Evolutionary conservation across 176 grass and related monocot genomes (phyloP).

Genomic region (Aegilops tauschii): DNA sequence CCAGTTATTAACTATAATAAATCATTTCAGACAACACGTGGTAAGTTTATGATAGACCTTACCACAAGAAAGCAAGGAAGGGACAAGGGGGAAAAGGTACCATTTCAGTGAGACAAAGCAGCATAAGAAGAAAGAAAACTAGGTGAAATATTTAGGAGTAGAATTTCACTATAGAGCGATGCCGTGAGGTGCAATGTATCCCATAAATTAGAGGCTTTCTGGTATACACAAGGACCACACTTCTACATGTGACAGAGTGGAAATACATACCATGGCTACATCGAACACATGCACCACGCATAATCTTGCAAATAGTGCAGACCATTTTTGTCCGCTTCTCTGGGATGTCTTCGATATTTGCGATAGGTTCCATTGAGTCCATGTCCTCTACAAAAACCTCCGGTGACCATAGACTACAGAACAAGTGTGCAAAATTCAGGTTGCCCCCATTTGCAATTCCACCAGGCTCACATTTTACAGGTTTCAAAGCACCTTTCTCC

Average conservation of each 20-base stretch:
- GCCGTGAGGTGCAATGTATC: neutral
- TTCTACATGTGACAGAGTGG: neutral
- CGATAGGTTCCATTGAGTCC: conserved; percentile 71
- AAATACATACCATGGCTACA: conserved; percentile 96
- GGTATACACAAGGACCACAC: neutral
- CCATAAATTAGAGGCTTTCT: neutral
- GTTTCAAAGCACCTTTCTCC: conserved; percentile 82
- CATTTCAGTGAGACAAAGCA: neutral
- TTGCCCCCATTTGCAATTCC: conserved; percentile 22
- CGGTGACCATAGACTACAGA: conserved; percentile 90
- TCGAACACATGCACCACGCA: conserved; percentile 81
- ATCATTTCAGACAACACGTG: neutral
- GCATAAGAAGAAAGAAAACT: neutral
- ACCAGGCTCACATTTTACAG: conserved; percentile 45
- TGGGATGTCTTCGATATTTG: conserved; percentile 47
- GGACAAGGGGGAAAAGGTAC: neutral
- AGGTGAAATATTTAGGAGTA: neutral
- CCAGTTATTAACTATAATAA: neutral
- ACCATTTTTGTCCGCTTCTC: conserved; percentile 64
- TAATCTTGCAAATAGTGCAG: conserved; percentile 86
- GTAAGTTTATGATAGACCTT: neutral
- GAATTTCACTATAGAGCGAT: neutral
- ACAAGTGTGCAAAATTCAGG: conserved; percentile 71
- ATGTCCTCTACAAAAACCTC: conserved; percentile 67
- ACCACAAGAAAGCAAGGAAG: neutral